Evolutionary conservation across 1,139 yeast genomes (phyloP), one percentile per base, ranked within the genome.

Genomic region (Yamadazyma kanchanaburiensis): DNA sequence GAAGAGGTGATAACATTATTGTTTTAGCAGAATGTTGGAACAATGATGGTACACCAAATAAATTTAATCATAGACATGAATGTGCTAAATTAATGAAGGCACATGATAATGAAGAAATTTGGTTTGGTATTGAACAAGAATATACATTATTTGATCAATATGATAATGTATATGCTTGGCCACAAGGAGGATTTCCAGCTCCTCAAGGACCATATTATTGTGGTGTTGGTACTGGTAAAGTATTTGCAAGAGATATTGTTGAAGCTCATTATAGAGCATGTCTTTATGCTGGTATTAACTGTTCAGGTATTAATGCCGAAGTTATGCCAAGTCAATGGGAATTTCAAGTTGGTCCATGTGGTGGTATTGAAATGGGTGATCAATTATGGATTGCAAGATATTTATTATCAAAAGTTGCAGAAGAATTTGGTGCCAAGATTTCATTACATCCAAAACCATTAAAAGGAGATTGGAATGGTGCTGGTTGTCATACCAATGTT

Each of bases 251-350:
- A 72, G 98, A 91, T 59, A 88, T 91, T 37, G 89, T 91, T 52
- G 98, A 91, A 74, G 97, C 98, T 40, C 98, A 91, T 72, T 91
- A 91, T 83, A 81, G 94, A 65, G 98, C 98, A 43, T 88, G 96
- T 73, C 74, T 91, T 44, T 83, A 85, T 60, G 80, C 97, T 43
- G 97, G 96, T 56, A 64, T 91, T 49, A 70, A 74, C 58, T 80
- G 89, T 48, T 83, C 95, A 35, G 98, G 98, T 72, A 89, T 91
- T 63, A 91, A 91, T 64, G 98, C 98, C 49, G 98, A 91, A 74
- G 98, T 91, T 46, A 91, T 91, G 97, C 98, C 98, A 37, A 87
- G 97, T 38, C 98, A 91, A 77, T 91, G 98, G 98, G 98, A 91
- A 73, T 91, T 85, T 85, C 98, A 91, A 74, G 97, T 91, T 49